A percentile compares a stretch with the other conserved stretches of the same genome.
These are phyloP conservation scores for Teratosphaeria pseudoeucalypti DNA, from an alignment of 2,329 filamentous ascomycete genomes.

Conservation along the genomic window DNA sequence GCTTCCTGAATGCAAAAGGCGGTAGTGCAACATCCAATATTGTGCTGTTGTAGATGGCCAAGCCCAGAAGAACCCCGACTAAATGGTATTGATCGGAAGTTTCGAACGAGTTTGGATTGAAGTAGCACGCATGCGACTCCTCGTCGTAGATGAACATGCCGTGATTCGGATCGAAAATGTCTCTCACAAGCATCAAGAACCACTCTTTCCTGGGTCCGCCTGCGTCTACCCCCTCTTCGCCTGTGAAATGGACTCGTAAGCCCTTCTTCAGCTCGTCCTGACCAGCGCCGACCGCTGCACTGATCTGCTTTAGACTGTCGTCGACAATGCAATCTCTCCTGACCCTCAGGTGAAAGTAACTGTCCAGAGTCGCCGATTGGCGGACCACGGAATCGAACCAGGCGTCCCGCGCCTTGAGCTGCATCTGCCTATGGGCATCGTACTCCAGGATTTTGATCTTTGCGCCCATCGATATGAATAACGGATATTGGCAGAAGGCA, in stretches of 20 bases:
- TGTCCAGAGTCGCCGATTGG: slow-evolving; percentile 52
- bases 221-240: slow-evolving; percentile 84
- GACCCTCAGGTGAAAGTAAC: slow-evolving; percentile 63
- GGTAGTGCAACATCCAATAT: slow-evolving; percentile 83
- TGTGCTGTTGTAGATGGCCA: slow-evolving; percentile 91
- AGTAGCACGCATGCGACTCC: slow-evolving; percentile 83
- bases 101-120: slow-evolving; percentile 82
- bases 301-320: slow-evolving; percentile 74
- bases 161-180: slow-evolving; percentile 84
- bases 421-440: slow-evolving; percentile 82
- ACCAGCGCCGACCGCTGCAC: slow-evolving; percentile 70
- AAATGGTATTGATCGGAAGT: slow-evolving; percentile 87
- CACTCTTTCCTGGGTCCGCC: slow-evolving; percentile 88
- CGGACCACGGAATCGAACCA: slow-evolving; percentile 85
- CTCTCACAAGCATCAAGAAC: slow-evolving; percentile 78
- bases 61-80: slow-evolving; percentile 73
- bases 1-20: slow-evolving; percentile 79
- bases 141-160: slow-evolving; percentile 91
- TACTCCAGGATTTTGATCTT: slow-evolving; percentile 87
- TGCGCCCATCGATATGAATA: slow-evolving; percentile 81
- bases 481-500: slow-evolving; percentile 84
- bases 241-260: slow-evolving; percentile 71
- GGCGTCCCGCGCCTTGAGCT: slow-evolving; percentile 73
- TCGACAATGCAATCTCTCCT: slow-evolving; percentile 79
- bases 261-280: slow-evolving; percentile 85